phyloP scores from a whole-genome alignment of 441 rosid genomes.

The Jatropha multifida region DNA sequence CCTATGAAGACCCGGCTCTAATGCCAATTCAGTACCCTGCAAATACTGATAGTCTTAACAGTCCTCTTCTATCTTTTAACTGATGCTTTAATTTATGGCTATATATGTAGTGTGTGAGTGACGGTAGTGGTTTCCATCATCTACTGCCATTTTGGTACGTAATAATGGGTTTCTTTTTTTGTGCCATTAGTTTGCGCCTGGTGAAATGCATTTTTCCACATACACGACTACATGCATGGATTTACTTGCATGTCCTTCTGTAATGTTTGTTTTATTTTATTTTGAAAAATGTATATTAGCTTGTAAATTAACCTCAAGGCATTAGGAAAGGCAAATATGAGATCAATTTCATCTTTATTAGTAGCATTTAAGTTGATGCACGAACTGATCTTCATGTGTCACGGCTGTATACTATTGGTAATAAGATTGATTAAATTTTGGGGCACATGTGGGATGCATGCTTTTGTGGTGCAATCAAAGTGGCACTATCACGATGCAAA shows the following conservation, averaged over 20 bases:
- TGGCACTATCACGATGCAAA: too few species aligned
- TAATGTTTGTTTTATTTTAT: background rate
- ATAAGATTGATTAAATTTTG: background rate
- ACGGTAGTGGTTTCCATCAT: background rate
- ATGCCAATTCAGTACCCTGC: constrained; percentile 55
- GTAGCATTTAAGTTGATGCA: background rate
- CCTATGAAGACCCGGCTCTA: constrained; percentile 83
- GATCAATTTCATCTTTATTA: background rate
- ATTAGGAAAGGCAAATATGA: constrained; percentile 2
- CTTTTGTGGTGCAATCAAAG: too few species aligned
- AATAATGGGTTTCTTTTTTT: background rate
- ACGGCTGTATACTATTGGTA: too few species aligned
- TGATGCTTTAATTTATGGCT: constrained; percentile 34
- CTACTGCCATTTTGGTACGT: constrained; percentile 10
- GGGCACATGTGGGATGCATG: too few species aligned
- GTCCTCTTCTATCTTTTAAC: constrained; percentile 62
- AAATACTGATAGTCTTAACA: constrained; percentile 50
- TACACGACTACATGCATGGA: background rate
- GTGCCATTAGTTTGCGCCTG: background rate
- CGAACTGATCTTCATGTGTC: constrained; percentile 5
- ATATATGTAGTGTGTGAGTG: background rate
- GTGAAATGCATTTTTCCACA: background rate
- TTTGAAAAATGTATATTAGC: background rate
- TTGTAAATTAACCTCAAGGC: constrained; percentile 15
- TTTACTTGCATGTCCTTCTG: background rate